phyloP scores from a whole-genome alignment of 768 basidiomycete species.

The Hypsizygus marmoreus region DNA sequence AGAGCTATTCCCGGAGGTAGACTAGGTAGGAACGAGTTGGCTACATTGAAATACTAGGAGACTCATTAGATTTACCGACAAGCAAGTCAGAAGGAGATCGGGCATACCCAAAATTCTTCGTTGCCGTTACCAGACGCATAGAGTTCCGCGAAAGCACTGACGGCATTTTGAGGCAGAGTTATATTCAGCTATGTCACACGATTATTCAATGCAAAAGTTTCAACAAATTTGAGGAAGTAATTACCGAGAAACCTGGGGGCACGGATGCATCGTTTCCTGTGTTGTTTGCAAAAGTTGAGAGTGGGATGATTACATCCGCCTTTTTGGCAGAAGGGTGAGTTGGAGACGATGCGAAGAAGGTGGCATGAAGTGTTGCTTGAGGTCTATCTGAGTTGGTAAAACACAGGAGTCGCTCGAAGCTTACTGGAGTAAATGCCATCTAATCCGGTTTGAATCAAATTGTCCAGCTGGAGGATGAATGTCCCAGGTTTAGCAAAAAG shows the following conservation, averaged over 20 bases:
- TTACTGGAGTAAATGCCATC: constrained; percentile 72
- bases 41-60: constrained; percentile 64
- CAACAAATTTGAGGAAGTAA: background rate
- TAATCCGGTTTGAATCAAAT: constrained; percentile 55
- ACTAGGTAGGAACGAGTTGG: constrained; percentile 56
- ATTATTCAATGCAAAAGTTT: background rate
- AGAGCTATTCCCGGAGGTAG: constrained; percentile 46
- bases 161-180: constrained; percentile 68
- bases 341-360: constrained; percentile 64
- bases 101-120: constrained; percentile 73
- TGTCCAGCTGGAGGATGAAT: constrained; percentile 75
- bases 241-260: constrained; percentile 70
- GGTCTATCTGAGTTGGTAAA: background rate
- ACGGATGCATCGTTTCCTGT: constrained; percentile 72
- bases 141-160: constrained; percentile 68
- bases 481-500: constrained; percentile 68
- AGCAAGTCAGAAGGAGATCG: background rate
- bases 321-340: constrained; percentile 56
- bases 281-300: constrained; percentile 62
- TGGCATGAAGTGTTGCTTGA: constrained; percentile 66
- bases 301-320: constrained; percentile 67
- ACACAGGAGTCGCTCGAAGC: too few relatives aligned
- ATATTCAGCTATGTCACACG: constrained; percentile 53
- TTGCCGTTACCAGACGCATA: constrained; percentile 60
- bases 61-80: background rate